Conservation (phyloP, 148 eudicot genomes). For the Chenopodium album region DNA sequence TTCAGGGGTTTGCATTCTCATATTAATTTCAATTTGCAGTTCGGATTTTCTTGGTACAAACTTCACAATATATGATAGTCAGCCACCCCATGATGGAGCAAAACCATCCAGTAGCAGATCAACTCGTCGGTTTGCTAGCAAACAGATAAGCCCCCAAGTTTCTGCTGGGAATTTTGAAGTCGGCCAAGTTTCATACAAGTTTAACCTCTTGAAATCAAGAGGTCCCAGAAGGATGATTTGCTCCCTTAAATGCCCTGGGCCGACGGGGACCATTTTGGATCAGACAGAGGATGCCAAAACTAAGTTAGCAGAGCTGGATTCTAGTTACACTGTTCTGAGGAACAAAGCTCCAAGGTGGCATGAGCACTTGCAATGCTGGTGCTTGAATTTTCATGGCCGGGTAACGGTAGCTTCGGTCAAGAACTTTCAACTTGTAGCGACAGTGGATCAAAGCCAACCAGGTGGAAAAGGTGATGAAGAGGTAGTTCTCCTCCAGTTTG, state of each 20-base stretch:
- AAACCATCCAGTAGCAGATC: conserved; percentile 72
- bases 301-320: conserved; percentile 37
- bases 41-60: conserved; percentile 99
- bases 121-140: conserved; percentile 80
- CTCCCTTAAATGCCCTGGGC: conserved; percentile 57
- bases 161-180: conserved; percentile 88
- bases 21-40: conserved; percentile 36
- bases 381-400: conserved; percentile 94
- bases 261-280: conserved; percentile 28
- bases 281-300: conserved; percentile 23
- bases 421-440: conserved; percentile 87
- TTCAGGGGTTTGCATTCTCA: conserved; percentile 2
- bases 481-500: conserved; percentile 87
- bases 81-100: conserved; percentile 79
- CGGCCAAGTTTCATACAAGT: conserved; percentile 81
- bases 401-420: conserved; percentile 96
- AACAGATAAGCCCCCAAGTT: conserved; percentile 92
- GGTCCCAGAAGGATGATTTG: conserved; percentile 96
- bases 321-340: conserved; percentile 49
- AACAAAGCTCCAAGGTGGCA: conserved; percentile 98
- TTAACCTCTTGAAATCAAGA: conserved; percentile 88
- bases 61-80: conserved; percentile 79
- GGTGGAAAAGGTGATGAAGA: conserved; percentile 89
- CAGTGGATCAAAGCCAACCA: conserved; percentile 81
- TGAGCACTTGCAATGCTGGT: conserved; percentile 94